Conservation (phyloP, 2,329 filamentous ascomycete species). For the Arthrobotrys conoides region DNA sequence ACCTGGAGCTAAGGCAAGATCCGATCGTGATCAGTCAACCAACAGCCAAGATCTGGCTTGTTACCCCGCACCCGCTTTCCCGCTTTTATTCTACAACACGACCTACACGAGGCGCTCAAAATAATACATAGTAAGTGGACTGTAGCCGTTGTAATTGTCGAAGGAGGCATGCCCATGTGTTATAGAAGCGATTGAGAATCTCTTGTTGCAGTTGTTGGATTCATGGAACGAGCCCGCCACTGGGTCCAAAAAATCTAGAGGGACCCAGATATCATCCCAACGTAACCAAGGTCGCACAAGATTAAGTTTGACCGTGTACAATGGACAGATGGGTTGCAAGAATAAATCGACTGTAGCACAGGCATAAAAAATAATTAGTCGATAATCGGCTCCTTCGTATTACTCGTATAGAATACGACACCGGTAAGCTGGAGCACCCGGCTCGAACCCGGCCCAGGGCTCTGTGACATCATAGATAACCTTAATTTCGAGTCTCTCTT, state of each 20-base stretch:
- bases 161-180: too few relatives aligned
- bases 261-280: too few relatives aligned
- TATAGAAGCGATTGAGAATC: too few relatives aligned
- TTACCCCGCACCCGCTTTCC: constrained; percentile 11
- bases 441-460: neutral
- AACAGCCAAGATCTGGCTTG: neutral
- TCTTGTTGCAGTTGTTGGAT: too few relatives aligned
- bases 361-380: neutral
- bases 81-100: neutral
- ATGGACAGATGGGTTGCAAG: too few relatives aligned
- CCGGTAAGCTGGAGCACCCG: neutral
- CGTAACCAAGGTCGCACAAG: too few relatives aligned
- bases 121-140: too few relatives aligned
- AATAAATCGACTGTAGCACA: too few relatives aligned
- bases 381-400: neutral
- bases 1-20: neutral
- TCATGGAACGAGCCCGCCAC: too few relatives aligned
- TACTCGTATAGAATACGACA: neutral
- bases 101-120: neutral
- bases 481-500: neutral
- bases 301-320: too few relatives aligned
- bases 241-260: too few relatives aligned
- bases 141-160: too few relatives aligned
- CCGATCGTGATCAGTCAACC: constrained; percentile 1
- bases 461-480: neutral